Conservation (phyloP, 805 yeast genomes). For the Candida pseudoglaebosa region DNA sequence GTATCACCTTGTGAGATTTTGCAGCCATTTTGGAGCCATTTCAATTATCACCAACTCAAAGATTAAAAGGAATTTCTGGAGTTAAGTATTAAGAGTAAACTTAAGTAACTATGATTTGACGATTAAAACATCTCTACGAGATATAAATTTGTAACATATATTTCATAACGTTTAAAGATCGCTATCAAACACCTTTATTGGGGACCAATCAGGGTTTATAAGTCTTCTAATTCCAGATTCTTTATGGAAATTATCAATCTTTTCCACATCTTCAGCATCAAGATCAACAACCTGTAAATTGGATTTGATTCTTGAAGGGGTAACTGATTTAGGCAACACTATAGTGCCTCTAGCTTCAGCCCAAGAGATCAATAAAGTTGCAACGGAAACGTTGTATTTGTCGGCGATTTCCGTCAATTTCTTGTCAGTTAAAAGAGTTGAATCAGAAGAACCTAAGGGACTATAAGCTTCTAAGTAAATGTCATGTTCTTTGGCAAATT, state of each 20-base stretch:
- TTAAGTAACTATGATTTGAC: no score
- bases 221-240: slow-evolving; percentile 28
- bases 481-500: slow-evolving; percentile 45
- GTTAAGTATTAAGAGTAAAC: no score
- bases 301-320: slow-evolving; percentile 23
- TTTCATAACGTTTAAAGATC: slow-evolving; percentile 6
- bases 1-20: no score
- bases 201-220: slow-evolving; percentile 32
- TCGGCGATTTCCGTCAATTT: slow-evolving; percentile 42
- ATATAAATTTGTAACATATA: no score
- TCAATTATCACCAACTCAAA: no score
- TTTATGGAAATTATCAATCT: slow-evolving; percentile 22
- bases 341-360: slow-evolving; percentile 52
- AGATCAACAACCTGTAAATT: slow-evolving; percentile 34
- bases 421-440: slow-evolving; percentile 48
- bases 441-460: slow-evolving; percentile 61
- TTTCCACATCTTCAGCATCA: slow-evolving; percentile 31
- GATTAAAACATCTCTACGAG: no score
- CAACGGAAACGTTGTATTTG: slow-evolving; percentile 41
- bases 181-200: slow-evolving; percentile 8
- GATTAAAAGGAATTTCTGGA: no score
- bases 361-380: slow-evolving; percentile 57
- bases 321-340: slow-evolving; percentile 38
- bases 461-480: slow-evolving; percentile 65
- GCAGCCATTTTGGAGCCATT: no score